These are phyloP conservation scores for Ramaria rubella DNA, from an alignment of 768 basidiomycete genomes.

Conservation along the genomic window DNA sequence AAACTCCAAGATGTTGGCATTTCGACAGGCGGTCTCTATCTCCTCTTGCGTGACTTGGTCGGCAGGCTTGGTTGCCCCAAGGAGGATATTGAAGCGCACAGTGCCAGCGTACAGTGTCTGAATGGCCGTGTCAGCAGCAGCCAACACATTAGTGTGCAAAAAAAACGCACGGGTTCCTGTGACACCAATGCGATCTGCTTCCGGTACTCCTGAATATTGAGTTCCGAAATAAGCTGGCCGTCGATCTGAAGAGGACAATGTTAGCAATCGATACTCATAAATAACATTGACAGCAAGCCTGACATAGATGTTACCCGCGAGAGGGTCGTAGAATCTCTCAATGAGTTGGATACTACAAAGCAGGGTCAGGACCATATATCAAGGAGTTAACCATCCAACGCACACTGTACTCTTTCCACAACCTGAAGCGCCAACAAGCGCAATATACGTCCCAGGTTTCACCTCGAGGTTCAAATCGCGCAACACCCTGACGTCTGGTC, in stretches of 20 bases:
- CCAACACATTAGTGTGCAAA: neutral
- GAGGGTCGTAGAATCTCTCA: conserved; percentile 80
- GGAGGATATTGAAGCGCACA: conserved; percentile 83
- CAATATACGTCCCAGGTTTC: conserved; percentile 73
- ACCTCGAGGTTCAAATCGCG: conserved; percentile 66
- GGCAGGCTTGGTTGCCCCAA: conserved; percentile 72
- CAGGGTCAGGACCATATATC: conserved; percentile 5
- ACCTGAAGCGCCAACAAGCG: conserved; percentile 75
- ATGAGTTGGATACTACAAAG: conserved; percentile 62
- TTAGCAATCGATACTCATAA: conserved; percentile 3
- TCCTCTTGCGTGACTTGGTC: conserved; percentile 81
- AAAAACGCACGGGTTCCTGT: conserved; percentile 55
- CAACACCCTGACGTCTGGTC: conserved; percentile 77
- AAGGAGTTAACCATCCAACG: conserved; percentile 20
- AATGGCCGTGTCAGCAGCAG: neutral
- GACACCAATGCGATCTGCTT: conserved; percentile 86
- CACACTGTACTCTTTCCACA: conserved; percentile 81
- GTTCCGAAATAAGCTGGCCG: conserved; percentile 62
- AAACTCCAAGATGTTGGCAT: conserved; percentile 91
- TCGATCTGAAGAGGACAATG: conserved; percentile 52
- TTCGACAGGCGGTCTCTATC: conserved; percentile 74
- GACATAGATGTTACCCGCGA: conserved; percentile 62
- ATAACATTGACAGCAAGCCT: conserved; percentile 19
- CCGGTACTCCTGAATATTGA: conserved; percentile 83
- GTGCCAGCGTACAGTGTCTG: conserved; percentile 86